Base-by-base conservation (phyloP, 106 monocot species). In the Dioscorea zingiberensis region DNA sequence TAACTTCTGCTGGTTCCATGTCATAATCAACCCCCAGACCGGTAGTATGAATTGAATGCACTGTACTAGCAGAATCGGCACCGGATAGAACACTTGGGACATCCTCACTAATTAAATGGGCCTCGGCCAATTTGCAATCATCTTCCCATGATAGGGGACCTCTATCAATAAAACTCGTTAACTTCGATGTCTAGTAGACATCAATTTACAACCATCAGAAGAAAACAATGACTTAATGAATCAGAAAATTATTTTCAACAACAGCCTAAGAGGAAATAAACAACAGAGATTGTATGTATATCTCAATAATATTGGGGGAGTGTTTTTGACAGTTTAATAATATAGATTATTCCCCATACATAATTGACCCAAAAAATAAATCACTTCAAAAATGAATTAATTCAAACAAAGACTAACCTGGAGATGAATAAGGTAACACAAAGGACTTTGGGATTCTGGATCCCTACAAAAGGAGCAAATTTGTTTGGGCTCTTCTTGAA, bases 391-490 rank as follows among this genome's bases (percentile, higher is more conserved):
- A n/a, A n/a, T n/a, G n/a, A n/a, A n/a, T n/a, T n/a, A n/a, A n/a
- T 38, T 38, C 38, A 38, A 0, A 38, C 38, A 38, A n/a, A n/a
- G 38, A 38, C 38, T 38, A 10, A 88, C 95, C 95, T 97, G 95
- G 29, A 97, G 78, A 83, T 83, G 88, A 75, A 92, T 70, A 70
- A 97, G 72, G 53, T 86, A 88, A 69, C 83, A 91, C 64, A 97
- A 45, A 28, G 88, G 83, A 71, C 83, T 88, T 57, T 66, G 65
- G 12, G 95, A 80, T 64, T 88, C 72, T 62, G 81, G 59, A 21
- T 81, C 95, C 44, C 72, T 83, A 62, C 95, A 97, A 46, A 97
- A 81, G 23, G 91, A 88, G 72, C 95, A 97, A 63, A 88, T 48
- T 55, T 78, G 83, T 57, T 70, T 25, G 25, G 83, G 70, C 51